Percentiles rank a stretch among this genome's conserved stretches.
Evolutionary conservation across 345 rosid species (phyloP).

Genomic region (Salix dunnii): DNA sequence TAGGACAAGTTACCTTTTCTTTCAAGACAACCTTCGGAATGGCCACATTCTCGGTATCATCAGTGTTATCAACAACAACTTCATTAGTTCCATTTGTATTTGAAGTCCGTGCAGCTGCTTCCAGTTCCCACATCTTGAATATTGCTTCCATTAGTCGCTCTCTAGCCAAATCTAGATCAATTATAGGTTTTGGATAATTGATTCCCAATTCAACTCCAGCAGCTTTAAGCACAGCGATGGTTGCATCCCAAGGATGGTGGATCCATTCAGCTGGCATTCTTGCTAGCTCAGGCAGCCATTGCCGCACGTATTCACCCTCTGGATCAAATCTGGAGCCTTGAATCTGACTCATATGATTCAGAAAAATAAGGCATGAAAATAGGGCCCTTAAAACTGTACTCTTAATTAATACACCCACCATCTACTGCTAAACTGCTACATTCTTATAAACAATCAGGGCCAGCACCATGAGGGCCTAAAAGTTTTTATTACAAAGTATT

Average conservation of each 20-base stretch:
- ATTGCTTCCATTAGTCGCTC: slow-evolving; percentile 63
- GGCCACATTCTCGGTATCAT: slow-evolving; percentile 25
- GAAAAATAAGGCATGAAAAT: slow-evolving; percentile 1
- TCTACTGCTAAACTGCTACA: neutral
- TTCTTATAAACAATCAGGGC: neutral
- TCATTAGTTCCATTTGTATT: slow-evolving; percentile 42
- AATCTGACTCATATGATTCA: slow-evolving; percentile 39
- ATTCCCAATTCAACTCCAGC: slow-evolving; percentile 69
- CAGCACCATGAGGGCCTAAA: neutral
- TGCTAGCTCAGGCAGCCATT: slow-evolving; percentile 90
- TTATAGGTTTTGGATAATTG: slow-evolving; percentile 69
- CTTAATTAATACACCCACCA: neutral
- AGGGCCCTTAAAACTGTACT: neutral
- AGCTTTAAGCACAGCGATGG: slow-evolving; percentile 54
- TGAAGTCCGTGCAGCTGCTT: slow-evolving; percentile 48
- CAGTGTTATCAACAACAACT: slow-evolving; percentile 67
- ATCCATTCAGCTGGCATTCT: slow-evolving; percentile 91
- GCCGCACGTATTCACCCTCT: slow-evolving; percentile 82
- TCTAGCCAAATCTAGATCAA: slow-evolving; percentile 64
- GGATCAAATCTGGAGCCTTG: slow-evolving; percentile 79
- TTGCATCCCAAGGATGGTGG: slow-evolving; percentile 94
- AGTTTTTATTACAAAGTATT: neutral
- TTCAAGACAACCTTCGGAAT: slow-evolving; percentile 39
- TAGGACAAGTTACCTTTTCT: slow-evolving; percentile 40
- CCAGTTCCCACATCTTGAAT: slow-evolving; percentile 73